Evolutionary conservation across 345 rosid species (phyloP), one percentile per base, ranked within the genome.

Genomic region (Citrus medica): DNA sequence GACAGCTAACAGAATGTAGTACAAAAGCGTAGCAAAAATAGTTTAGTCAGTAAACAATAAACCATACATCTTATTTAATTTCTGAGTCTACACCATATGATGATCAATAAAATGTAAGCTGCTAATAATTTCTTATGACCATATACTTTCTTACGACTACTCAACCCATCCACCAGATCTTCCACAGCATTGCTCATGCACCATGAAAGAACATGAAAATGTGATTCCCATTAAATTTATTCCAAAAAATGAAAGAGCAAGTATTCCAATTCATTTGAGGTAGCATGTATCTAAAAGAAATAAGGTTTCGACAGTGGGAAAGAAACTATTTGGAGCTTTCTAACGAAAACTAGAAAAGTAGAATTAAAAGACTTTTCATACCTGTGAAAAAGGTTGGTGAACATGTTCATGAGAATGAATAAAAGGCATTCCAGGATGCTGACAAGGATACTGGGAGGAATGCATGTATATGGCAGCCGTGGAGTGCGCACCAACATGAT

Each of bases 371-470:
- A 75, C 16, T 56, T 71, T 75, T 51, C 77, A 77, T 87, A 92
- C 97, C 97, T 92, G 93, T 24, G 88, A 69, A 83, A 88, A 91
- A 71, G 89, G 83, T 79, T 86, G 86, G 84, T 80, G 96, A 78
- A 87, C 85, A 79, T 87, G 92, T 37, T 89, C 97, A 79, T 76
- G 89, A 56, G 86, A 86, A 78, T 85, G 89, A 68, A 86, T 80
- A 60, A 85, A 90, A 73, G 93, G 89, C 82, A 89, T 84, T 76
- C 91, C 92, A 67, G 97, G 91, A 67, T 9, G 90, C 85, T 92
- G 97, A 85, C 87, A 85, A 59, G 97, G 88, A 87, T 88, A 89
- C 51, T 88, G 97, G 32, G 93, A 84, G 10, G 97, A 85, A 79
- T 85, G 94, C 84, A 89, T 51, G 82, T 87, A 89, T 37, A 89